phyloP scores from a whole-genome alignment of 1,139 yeast genomes.

The Pneumocystis jirovecii region DNA sequence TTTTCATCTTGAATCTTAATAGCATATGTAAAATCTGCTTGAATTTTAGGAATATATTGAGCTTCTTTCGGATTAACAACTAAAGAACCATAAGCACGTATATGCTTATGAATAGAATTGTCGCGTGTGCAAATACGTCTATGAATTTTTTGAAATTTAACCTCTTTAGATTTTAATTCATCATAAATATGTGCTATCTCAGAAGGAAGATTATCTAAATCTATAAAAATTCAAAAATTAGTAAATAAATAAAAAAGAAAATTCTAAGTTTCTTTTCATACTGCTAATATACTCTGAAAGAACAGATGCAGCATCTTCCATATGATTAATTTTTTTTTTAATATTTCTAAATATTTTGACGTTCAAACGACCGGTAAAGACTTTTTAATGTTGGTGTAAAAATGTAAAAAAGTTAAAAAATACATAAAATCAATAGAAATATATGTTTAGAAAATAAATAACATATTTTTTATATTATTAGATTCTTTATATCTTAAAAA shows the following conservation, averaged over 20 bases:
- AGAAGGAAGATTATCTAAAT: conserved; percentile 67
- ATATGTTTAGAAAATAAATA: not conserved
- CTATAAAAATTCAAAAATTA: conserved; percentile 5
- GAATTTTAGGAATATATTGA: conserved; percentile 48
- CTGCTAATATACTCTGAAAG: not conserved
- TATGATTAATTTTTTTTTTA: not conserved
- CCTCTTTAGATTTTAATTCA: conserved; percentile 61
- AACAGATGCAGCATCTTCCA: not conserved
- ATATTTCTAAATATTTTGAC: not conserved
- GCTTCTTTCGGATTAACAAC: conserved; percentile 73
- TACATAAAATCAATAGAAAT: not conserved
- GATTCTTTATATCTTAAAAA: not conserved
- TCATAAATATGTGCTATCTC: conserved; percentile 71
- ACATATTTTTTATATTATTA: not conserved
- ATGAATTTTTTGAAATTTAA: conserved; percentile 48
- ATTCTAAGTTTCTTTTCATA: not conserved
- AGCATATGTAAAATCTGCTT: conserved; percentile 50
- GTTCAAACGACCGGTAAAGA: not conserved
- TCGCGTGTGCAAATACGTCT: conserved; percentile 60
- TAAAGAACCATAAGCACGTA: conserved; percentile 68
- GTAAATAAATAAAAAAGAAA: not conserved
- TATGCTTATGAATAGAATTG: conserved; percentile 63
- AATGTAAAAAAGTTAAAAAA: not conserved
- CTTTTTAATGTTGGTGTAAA: not conserved
- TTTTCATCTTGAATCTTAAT: conserved; percentile 60